Percentiles rank a stretch among this genome's conserved stretches.
These are phyloP conservation scores for Terfezia boudieri DNA, from an alignment of 495 filamentous ascomycete genomes.

Conservation along the genomic window DNA sequence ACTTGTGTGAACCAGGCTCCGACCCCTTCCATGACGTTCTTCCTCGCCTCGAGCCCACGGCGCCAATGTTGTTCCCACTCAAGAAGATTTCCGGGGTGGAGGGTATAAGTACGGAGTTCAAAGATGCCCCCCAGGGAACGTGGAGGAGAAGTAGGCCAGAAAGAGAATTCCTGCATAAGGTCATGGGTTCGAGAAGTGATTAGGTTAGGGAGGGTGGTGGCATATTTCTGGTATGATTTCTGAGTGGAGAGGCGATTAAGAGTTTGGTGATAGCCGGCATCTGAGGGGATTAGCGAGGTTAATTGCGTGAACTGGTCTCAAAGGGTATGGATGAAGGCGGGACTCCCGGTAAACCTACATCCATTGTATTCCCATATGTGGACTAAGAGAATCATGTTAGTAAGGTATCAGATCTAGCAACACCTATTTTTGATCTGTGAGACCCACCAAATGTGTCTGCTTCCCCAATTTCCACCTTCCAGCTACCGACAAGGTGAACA, in stretches of 20 bases:
- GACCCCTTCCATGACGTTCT: constrained; percentile 95
- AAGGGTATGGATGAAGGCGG: too few species aligned
- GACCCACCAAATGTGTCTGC: constrained; percentile 83
- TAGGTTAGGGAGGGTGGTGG: constrained; percentile 53
- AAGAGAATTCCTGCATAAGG: constrained; percentile 97
- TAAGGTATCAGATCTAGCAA: constrained; percentile 1
- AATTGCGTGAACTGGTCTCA: not conserved
- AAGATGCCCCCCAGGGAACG: constrained; percentile 80
- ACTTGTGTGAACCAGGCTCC: constrained; percentile 98
- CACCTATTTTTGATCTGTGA: not conserved
- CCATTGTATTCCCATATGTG: constrained; percentile 99
- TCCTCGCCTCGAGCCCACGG: constrained; percentile 65
- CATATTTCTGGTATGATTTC: constrained; percentile 61
- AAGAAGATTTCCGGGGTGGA: constrained; percentile 81
- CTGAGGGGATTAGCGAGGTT: not conserved
- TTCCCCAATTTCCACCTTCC: constrained; percentile 95
- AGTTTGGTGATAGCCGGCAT: constrained; percentile 77
- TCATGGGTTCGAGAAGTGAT: constrained; percentile 69
- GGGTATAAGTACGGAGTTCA: constrained; percentile 89
- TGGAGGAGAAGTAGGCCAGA: constrained; percentile 91
- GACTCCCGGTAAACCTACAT: constrained; percentile 25
- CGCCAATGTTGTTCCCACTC: constrained; percentile 99
- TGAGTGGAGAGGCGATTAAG: constrained; percentile 59
- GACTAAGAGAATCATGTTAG: constrained; percentile 28
- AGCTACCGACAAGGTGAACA: constrained; percentile 91